Percentiles rank a stretch among this genome's conserved stretches.
phyloP scores from a whole-genome alignment of 2,329 filamentous ascomycete species.

The Alternaria sp. region DNA sequence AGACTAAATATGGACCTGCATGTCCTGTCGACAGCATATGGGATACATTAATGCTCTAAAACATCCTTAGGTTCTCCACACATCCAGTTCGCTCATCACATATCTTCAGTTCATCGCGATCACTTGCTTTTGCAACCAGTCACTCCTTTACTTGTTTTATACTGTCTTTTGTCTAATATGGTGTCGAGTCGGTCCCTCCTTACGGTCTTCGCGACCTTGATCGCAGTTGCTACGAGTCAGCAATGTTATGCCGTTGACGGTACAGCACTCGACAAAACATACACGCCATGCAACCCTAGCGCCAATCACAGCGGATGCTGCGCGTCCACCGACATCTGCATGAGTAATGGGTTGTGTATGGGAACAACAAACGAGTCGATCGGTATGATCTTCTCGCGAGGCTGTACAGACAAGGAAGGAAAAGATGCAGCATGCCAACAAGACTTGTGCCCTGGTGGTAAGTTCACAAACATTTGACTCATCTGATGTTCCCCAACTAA shows the following conservation, averaged over 20 bases:
- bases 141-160: conserved; percentile 6
- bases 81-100: conserved; percentile 1
- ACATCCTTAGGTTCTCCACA: conserved; percentile 6
- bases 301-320: conserved; percentile 44
- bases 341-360: conserved; percentile 46
- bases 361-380: conserved; percentile 34
- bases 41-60: conserved; percentile 15
- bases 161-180: conserved; percentile 27
- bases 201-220: conserved; percentile 17
- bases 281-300: conserved; percentile 37
- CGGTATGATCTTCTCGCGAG: conserved; percentile 43
- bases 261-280: conserved; percentile 34
- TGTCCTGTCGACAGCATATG: conserved; percentile 14
- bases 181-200: conserved; percentile 19
- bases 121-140: conserved; percentile 6
- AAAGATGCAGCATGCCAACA: conserved; percentile 38
- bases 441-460: conserved; percentile 37
- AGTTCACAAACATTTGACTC: conserved; percentile 4
- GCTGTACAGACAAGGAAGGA: conserved; percentile 45
- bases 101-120: not conserved
- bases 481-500: conserved; percentile 8
- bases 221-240: conserved; percentile 23
- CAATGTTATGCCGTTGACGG: conserved; percentile 43
- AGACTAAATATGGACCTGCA: conserved; percentile 23
- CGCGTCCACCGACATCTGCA: conserved; percentile 42